Conservation (phyloP, 371 early-diverging fungal genomes). For the Saksenaea oblongispora region DNA sequence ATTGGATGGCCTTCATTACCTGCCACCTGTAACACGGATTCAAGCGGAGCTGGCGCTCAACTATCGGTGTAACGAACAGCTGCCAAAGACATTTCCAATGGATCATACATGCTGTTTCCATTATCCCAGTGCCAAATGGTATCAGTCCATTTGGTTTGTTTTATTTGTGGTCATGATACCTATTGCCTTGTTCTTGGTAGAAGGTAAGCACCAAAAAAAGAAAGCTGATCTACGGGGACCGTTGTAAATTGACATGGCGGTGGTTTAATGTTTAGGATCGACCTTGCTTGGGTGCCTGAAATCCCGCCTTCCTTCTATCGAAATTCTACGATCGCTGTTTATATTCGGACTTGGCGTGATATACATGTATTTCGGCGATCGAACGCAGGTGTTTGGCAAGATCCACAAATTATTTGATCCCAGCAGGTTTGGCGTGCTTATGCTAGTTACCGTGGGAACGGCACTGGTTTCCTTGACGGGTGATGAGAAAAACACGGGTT, state of each 20-base stretch:
- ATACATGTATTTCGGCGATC: constrained; percentile 65
- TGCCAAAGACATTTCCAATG: constrained; percentile 48
- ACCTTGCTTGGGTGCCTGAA: not conserved
- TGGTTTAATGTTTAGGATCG: not conserved
- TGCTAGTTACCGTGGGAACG: constrained; percentile 31
- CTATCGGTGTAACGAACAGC: constrained; percentile 58
- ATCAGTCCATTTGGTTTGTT: constrained; percentile 44
- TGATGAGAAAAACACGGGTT: constrained; percentile 38
- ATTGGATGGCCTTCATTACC: constrained; percentile 67
- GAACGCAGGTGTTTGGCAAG: constrained; percentile 70
- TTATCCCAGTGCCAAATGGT: constrained; percentile 57
- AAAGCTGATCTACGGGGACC: not conserved
- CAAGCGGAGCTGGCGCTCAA: constrained; percentile 65
- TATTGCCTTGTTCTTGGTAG: constrained; percentile 34
- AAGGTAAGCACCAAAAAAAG: not conserved
- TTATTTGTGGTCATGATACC: constrained; percentile 55
- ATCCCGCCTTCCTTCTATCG: not conserved
- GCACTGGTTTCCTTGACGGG: constrained; percentile 52
- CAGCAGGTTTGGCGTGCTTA: constrained; percentile 45
- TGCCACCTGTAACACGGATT: constrained; percentile 36
- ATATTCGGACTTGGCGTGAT: constrained; percentile 50
- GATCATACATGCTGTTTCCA: constrained; percentile 64
- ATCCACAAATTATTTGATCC: constrained; percentile 59
- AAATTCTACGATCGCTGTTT: constrained; percentile 33
- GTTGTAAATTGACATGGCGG: not conserved